Evolutionary conservation across 345 rosid species (phyloP).

Genomic region (Adansonia digitata): DNA sequence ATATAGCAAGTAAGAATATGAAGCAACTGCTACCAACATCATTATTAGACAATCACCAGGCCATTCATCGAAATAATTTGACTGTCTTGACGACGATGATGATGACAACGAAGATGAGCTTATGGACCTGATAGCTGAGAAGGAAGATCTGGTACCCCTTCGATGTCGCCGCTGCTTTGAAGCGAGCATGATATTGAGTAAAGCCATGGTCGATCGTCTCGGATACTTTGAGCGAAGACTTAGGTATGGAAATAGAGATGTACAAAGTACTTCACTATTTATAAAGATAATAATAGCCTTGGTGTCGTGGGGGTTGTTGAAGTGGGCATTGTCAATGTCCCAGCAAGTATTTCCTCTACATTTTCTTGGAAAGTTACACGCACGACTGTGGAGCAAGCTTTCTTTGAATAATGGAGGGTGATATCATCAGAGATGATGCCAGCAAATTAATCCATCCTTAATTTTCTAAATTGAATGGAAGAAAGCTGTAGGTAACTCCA

Average conservation of each 20-base stretch:
- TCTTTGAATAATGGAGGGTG: background rate
- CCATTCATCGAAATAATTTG: background rate
- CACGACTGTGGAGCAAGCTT: background rate
- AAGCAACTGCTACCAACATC: background rate
- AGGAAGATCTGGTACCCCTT: background rate
- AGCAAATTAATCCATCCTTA: background rate
- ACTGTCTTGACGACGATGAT: background rate
- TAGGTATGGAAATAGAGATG: background rate
- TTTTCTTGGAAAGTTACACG: background rate
- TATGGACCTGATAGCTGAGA: background rate
- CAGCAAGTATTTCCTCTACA: background rate
- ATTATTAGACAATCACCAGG: background rate
- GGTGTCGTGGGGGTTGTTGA: no score
- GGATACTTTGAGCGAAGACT: background rate
- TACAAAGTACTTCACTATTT: background rate
- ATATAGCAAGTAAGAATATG: slow-evolving; percentile 3
- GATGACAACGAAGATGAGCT: no score
- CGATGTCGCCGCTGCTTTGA: background rate
- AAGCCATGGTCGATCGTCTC: background rate
- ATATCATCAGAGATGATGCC: background rate
- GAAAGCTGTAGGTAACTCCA: no score
- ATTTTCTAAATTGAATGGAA: no score
- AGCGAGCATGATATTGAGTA: slow-evolving; percentile 7
- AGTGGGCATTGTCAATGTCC: background rate
- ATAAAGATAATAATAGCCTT: background rate